Percentiles rank a stretch among this genome's conserved stretches.
These are phyloP conservation scores for Plectosphaerella cucumerina DNA, from an alignment of 2,329 filamentous ascomycete genomes.

Conservation along the genomic window DNA sequence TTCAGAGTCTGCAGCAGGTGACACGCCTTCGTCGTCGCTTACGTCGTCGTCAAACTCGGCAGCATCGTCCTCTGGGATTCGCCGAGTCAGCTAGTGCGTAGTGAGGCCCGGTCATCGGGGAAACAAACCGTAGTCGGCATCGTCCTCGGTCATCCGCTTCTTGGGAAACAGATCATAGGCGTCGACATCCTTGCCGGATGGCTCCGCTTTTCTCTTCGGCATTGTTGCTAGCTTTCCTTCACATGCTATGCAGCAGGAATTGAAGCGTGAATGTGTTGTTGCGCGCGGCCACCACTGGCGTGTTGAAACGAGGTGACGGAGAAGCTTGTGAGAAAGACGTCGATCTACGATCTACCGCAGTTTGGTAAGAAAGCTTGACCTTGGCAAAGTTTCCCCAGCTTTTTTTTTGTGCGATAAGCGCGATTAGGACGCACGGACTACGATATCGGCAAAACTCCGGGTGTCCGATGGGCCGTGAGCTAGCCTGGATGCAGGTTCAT, in stretches of 20 bases:
- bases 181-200: background rate
- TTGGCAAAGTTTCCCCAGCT: background rate
- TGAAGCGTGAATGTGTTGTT: background rate
- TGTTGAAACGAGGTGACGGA: no score
- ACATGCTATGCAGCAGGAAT: background rate
- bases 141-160: constrained; percentile 4
- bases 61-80: background rate
- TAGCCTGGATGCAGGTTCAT: no score
- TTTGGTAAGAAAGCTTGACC: no score
- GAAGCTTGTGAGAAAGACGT: background rate
- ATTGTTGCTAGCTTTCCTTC: constrained; percentile 1
- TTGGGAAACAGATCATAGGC: constrained; percentile 1
- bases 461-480: no score
- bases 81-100: background rate
- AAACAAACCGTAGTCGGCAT: constrained; percentile 3
- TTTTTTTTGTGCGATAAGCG: no score
- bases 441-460: background rate
- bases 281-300: no score
- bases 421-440: background rate
- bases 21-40: background rate
- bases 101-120: background rate
- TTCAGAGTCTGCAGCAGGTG: no score
- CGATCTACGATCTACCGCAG: background rate
- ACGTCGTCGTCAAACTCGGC: constrained; percentile 11
- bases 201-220: constrained; percentile 10